These are phyloP conservation scores for Juglanconis sp. DNA, from an alignment of 2,329 filamentous ascomycete genomes.

Conservation along the genomic window DNA sequence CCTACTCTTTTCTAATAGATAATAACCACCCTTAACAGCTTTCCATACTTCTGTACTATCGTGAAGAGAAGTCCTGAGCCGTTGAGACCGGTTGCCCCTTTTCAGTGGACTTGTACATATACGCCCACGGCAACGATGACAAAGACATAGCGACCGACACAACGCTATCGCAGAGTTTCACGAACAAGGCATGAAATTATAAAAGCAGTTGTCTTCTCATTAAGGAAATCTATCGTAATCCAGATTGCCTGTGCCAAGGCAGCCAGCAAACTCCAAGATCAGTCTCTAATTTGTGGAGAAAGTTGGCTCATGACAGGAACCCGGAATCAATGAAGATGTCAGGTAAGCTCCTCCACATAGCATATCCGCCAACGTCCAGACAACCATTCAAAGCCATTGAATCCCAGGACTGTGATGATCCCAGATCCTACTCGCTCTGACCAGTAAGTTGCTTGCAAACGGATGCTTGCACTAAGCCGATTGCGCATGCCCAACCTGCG, in stretches of 20 bases:
- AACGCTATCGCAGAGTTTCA: too few species aligned
- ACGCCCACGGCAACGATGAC: too few species aligned
- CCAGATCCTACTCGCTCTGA: neutral
- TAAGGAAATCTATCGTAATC: slow-evolving; percentile 20
- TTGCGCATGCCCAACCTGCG: neutral
- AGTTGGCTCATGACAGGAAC: slow-evolving; percentile 3
- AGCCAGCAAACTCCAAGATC: slow-evolving; percentile 20
- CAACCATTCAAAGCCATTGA: slow-evolving; percentile 2
- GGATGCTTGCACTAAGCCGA: neutral
- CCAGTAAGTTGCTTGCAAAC: neutral
- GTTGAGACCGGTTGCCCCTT: too few species aligned
- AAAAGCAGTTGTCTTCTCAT: slow-evolving; percentile 12
- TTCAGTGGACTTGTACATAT: too few species aligned
- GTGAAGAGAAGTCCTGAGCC: too few species aligned
- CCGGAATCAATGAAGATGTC: slow-evolving; percentile 3
- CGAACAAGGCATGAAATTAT: too few species aligned
- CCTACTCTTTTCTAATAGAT: too few species aligned
- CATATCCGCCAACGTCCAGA: slow-evolving; percentile 5
- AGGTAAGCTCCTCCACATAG: neutral
- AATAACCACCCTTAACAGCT: too few species aligned
- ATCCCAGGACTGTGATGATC: neutral
- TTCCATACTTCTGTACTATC: too few species aligned
- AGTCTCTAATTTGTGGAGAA: slow-evolving; percentile 15
- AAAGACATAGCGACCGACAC: too few species aligned
- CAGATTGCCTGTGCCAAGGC: slow-evolving; percentile 20